Evolutionary conservation across 768 basidiomycete genomes (phyloP), one percentile per base, ranked within the genome.

Genomic region (Phylloporus rhodoxanthus): DNA sequence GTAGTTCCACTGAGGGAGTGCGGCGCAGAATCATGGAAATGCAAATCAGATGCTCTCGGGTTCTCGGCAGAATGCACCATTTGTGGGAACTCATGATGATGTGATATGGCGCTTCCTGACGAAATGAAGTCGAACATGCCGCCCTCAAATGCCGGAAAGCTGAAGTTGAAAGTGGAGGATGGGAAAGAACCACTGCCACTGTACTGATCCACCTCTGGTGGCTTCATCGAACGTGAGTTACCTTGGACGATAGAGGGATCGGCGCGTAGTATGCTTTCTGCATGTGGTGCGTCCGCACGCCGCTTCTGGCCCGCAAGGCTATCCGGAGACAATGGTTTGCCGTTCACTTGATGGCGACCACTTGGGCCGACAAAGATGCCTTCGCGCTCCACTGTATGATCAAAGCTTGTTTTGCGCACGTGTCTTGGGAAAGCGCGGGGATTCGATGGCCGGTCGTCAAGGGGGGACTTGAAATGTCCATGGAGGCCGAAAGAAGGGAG

Each of bases 331-430:
- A 82, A 66, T 33, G 88, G 82, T 63, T 83, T 84, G 30, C 86
- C 85, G 63, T 90, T 86, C 55, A 88, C 82, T 65, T 89, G 86
- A 70, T 91, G 87, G 43, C 87, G 75, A 49, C 85, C 84, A 57
- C 76, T 77, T 43, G 80, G 68, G 36, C 78, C 79, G 26, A 72
- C 61, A 51, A 81, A 71, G 47, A 84, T 76, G 32, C 76, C 80
- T 53, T 85, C 82, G 55, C 78, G 80, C 32, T 79, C 77, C 34
- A 94, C 84, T 4, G 92, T 93, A 68, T 93, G 92, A 67, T 96
- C 92, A 66, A 93, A 95, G 68, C 90, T 92, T 40, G 92, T 91
- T 75, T 96, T 96, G 53, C 92, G 81, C 51, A 91, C 89, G 67
- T 87, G 86, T 52, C 85, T 80, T 45, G 92, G 89, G 64, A 92